Evolutionary conservation across 2,329 filamentous ascomycete species (phyloP), one percentile per base, ranked within the genome.

Genomic region (Ceratocystis eucalypticola): DNA sequence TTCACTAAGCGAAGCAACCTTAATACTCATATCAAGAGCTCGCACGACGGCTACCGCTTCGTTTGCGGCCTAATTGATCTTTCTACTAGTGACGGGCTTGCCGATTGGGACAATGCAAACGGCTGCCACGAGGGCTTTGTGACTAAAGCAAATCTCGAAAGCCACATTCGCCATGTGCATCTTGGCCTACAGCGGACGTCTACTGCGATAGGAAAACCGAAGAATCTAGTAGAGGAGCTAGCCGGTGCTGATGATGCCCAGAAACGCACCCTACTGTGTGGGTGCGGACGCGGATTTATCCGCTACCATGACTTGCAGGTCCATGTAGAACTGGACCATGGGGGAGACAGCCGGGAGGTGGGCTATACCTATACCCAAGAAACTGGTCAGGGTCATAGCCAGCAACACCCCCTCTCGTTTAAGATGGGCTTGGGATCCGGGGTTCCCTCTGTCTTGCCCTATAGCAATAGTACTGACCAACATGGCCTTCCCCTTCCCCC

Each of bases 1-100:
- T 96, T 96, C 75, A 92, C 89, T 20, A 89, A 88, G 72, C 85
- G 83, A 69, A 87, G 88, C n/a, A 96, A 96, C 71, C 80, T 96
- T 64, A 88, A 87, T 17, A 84, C 86, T 0, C 93, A 97, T 73
- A 79, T 93, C 65, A 86, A 87, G 67, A 86, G 84, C 10, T 86
- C 87, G 0, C 93, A 96, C 73, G 82, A 91, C 70, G 87, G 89
- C 20, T 78, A 85, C 70, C 85, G 85, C 8, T 96, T 89, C 72
- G 79, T 89, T n/a, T 96, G 93, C 72, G 89, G 89, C 17, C 76
- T 86, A 61, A 82, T 85, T 10, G 84, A 88, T 70, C 76, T 91
- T n/a, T 63, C 65, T 4, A 17, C 48, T 8, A 61, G 59, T 12
- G 65, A 64, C 5, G 84, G 84, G 57, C 76, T 94, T 1, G 75